Conservation (phyloP, 352 stramenopile species). For the Globisporangium iwayamae region DNA sequence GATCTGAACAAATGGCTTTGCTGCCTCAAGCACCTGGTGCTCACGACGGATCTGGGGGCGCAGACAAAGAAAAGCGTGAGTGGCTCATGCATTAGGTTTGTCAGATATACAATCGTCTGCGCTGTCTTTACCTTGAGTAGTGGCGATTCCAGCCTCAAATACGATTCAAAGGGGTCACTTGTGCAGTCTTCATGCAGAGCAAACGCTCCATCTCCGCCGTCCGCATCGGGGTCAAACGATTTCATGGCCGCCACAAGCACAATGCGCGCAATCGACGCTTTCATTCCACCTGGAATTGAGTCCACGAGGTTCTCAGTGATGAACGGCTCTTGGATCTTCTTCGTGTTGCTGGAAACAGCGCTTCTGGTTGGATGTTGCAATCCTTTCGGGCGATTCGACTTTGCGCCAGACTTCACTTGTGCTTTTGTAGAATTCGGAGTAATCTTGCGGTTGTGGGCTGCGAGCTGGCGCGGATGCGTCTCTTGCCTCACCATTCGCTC, state of each 20-base stretch:
- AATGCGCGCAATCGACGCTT: conserved; percentile 36
- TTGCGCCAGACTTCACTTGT: neutral
- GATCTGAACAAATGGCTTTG: conserved; percentile 30
- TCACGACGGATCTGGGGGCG: conserved; percentile 44
- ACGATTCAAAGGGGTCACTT: conserved; percentile 38
- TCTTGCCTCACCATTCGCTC: conserved; percentile 30
- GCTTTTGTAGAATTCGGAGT: neutral
- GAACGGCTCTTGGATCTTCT: conserved; percentile 12
- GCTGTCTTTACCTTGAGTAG: conserved; percentile 36
- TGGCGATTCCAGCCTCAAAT: conserved; percentile 27
- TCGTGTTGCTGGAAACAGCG: neutral
- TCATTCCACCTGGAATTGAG: conserved; percentile 54
- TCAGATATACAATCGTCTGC: neutral
- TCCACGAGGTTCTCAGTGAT: conserved; percentile 46
- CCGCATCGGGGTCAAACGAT: conserved; percentile 38
- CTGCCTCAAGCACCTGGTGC: conserved; percentile 40
- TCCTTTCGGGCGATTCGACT: neutral
- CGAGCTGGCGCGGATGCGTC: neutral
- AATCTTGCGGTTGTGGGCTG: neutral
- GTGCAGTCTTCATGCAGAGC: conserved; percentile 27
- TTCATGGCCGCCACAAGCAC: conserved; percentile 43
- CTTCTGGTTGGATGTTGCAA: neutral
- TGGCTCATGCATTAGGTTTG: neutral
- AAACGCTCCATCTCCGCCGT: conserved; percentile 32
- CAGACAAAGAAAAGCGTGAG: neutral